These are phyloP conservation scores for Penicillium desertorum DNA, from an alignment of 495 filamentous ascomycete species.

Conservation along the genomic window DNA sequence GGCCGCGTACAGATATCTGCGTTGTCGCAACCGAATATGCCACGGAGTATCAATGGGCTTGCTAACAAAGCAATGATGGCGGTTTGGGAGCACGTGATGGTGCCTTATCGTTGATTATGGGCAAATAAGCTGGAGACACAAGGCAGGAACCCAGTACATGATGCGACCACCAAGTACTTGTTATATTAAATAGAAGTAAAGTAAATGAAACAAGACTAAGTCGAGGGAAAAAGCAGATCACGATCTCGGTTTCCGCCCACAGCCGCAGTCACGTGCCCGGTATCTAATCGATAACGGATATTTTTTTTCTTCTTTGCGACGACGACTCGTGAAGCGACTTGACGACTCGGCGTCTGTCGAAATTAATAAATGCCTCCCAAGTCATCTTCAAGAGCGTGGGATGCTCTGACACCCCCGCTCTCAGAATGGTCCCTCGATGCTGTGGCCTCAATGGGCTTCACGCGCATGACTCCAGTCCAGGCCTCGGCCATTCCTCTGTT, in stretches of 20 bases:
- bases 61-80: conserved; percentile 31
- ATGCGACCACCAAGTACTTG: not conserved
- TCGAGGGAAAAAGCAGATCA: conserved; percentile 29
- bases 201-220: conserved; percentile 26
- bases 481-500: conserved; percentile 91
- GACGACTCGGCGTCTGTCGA: not conserved
- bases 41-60: conserved; percentile 20
- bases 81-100: conserved; percentile 9
- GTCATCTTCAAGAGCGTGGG: conserved; percentile 65
- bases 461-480: conserved; percentile 89
- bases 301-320: conserved; percentile 27
- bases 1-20: conserved; percentile 37
- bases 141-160: conserved; percentile 11
- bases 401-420: conserved; percentile 71
- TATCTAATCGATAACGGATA: conserved; percentile 36
- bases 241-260: conserved; percentile 25
- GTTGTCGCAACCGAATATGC: conserved; percentile 30
- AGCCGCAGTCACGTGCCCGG: conserved; percentile 27
- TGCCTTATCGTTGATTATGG: conserved; percentile 6
- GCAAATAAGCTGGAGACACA: not conserved
- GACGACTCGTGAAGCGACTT: conserved; percentile 5
- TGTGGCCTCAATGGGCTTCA: conserved; percentile 79
- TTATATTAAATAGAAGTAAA: conserved; percentile 11
- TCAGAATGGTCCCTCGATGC: conserved; percentile 90
- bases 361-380: conserved; percentile 39